A percentile compares a stretch with the other conserved stretches of the same genome.
Evolutionary conservation across 768 basidiomycete species (phyloP).

Genomic region (Suillus tomentosus): DNA sequence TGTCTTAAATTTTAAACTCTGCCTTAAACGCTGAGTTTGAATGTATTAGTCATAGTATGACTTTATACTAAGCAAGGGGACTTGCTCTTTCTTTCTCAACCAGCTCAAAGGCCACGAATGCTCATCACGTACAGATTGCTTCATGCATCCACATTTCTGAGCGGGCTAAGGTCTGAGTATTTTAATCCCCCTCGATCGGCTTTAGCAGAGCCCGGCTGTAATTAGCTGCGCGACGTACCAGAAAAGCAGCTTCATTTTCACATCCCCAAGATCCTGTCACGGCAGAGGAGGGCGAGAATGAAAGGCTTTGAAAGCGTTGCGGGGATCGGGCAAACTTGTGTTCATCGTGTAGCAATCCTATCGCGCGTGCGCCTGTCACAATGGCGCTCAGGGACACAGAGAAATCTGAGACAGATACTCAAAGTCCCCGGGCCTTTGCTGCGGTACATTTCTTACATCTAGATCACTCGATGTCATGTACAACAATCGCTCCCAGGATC

Average conservation of each 20-base stretch:
- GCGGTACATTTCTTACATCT: background rate
- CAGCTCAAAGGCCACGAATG: conserved; percentile 67
- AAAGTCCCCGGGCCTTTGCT: background rate
- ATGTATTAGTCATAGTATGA: background rate
- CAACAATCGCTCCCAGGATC: background rate
- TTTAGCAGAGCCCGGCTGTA: conserved; percentile 62
- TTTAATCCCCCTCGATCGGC: conserved; percentile 62
- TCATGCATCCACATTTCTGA: conserved; percentile 46
- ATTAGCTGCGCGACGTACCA: conserved; percentile 67
- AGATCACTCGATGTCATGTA: background rate
- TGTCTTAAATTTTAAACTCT: background rate
- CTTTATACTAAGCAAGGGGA: background rate
- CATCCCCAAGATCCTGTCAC: conserved; percentile 44
- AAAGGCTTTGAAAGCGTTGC: conserved; percentile 53
- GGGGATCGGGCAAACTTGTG: conserved; percentile 47
- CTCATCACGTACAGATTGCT: conserved; percentile 58
- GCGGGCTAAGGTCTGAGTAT: conserved; percentile 86
- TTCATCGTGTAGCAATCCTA: conserved; percentile 10
- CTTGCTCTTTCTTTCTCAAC: conserved; percentile 16
- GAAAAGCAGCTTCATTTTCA: conserved; percentile 47
- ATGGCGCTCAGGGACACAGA: background rate
- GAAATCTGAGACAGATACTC: too few relatives aligned
- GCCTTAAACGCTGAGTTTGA: background rate
- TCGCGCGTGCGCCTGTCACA: conserved; percentile 4
- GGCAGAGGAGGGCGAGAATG: conserved; percentile 36